Percentiles rank a stretch among this genome's conserved stretches.
phyloP scores from a whole-genome alignment of 139 green algal species.

The Asterochloris sp. region DNA sequence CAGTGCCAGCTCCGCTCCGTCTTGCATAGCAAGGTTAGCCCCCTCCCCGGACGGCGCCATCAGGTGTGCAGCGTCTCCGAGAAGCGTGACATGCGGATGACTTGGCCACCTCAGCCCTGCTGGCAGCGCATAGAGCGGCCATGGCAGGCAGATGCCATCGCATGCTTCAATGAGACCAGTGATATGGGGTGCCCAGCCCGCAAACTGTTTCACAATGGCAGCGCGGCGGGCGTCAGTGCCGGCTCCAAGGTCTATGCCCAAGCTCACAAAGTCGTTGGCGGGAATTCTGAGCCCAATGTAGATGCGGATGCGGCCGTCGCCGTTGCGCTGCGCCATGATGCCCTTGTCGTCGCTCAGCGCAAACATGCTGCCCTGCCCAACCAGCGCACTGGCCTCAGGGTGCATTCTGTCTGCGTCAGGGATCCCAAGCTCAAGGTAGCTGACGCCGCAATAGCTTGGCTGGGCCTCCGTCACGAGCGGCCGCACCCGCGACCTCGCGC shows the following conservation, averaged over 20 bases:
- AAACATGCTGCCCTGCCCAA: constrained; percentile 5
- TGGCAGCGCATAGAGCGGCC: constrained; percentile 1
- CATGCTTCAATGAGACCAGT: not conserved
- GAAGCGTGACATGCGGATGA: constrained; percentile 1
- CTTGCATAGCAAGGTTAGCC: constrained; percentile 14
- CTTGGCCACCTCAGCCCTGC: not conserved
- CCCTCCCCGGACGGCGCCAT: constrained; percentile 14
- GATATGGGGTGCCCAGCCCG: constrained; percentile 7
- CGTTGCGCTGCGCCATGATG: not conserved
- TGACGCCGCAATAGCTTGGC: not conserved
- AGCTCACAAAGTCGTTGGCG: not conserved
- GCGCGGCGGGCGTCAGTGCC: not conserved
- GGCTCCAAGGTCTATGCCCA: not conserved
- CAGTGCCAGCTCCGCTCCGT: constrained; percentile 12
- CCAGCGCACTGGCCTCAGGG: not conserved
- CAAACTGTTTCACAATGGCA: not conserved
- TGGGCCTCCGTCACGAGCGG: constrained; percentile 10
- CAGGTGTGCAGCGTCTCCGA: constrained; percentile 4
- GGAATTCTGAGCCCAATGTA: not conserved
- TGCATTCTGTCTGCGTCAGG: not conserved
- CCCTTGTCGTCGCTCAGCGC: constrained; percentile 12
- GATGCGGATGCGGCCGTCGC: not conserved
- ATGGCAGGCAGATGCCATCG: not conserved
- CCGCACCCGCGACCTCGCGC: not conserved
- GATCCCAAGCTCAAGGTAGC: constrained; percentile 3